Base-by-base conservation (phyloP, 2,329 filamentous ascomycete species). In the Ophiostoma ulmi region DNA sequence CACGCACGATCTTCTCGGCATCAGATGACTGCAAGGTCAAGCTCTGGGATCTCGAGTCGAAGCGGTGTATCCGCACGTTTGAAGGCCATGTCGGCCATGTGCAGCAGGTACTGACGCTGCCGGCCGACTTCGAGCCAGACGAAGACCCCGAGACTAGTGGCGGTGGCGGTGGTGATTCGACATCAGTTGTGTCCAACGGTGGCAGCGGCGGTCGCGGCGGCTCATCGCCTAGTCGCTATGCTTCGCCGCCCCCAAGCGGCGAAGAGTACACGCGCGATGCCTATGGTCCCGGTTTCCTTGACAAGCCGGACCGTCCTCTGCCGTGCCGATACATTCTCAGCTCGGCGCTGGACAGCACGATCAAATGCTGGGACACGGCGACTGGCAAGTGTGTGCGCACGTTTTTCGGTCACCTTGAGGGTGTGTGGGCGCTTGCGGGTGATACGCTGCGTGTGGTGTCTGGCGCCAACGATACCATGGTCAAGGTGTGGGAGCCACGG, bases 321-420 rank as follows among this genome's bases (percentile, higher is more conserved):
- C 94, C 94, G 17, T 92, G 93, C 0, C 87, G 90, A 5, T 98
- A 97, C 80, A 97, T 99, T 84, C 86, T 98, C 66, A 97, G 94
- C 0, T 94, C 92, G 68, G 93, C 93, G 0, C 86, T 99, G 22
- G 95, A 99, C 79, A 91, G 90, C 71, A 97, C 93, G 0, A 92
- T 98, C 73, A 90, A 94, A 13, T 85, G 98, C 26, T 99, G 95
- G 94, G 93, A 97, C 78, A 91, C 93, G 1, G 87, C 86, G 5
- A 91, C 91, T 0, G 93, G 92, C 52, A 88, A 88, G 73, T 97
- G 92, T 76, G 85, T 97, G 44, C 91, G 93, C 73, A 97, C 93
- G 41, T 97, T 97, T 83, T 99, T 98, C 78, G 95, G 95, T 0
- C 95, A 99, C 77, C 87, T 99, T 31, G 95, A 99, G 79, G 95